A percentile compares a stretch with the other conserved stretches of the same genome.
These are phyloP conservation scores for Neoarthrinium moseri DNA, from an alignment of 2,329 filamentous ascomycete species.

Conservation along the genomic window DNA sequence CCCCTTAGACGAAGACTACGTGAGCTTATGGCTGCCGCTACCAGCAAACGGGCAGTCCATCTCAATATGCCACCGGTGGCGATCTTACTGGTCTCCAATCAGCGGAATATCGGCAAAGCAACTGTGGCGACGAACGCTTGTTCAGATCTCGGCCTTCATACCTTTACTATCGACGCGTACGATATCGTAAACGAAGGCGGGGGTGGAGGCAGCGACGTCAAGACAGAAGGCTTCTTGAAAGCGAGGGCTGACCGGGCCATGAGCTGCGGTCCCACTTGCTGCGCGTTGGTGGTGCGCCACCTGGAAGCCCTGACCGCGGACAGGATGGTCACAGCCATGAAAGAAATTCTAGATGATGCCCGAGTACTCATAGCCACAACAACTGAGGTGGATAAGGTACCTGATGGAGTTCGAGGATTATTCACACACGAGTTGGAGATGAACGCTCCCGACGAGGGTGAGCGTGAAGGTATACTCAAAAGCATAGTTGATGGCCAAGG, in stretches of 20 bases:
- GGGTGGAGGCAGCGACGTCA: slow-evolving; percentile 83
- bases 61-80: slow-evolving; percentile 85
- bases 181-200: slow-evolving; percentile 92
- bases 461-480: slow-evolving; percentile 83
- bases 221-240: slow-evolving; percentile 88
- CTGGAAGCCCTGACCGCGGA: slow-evolving; percentile 90
- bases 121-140: slow-evolving; percentile 75
- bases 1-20: slow-evolving; percentile 70
- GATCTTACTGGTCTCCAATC: slow-evolving; percentile 85
- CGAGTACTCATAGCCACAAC: slow-evolving; percentile 90
- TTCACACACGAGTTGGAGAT: slow-evolving; percentile 97
- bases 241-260: slow-evolving; percentile 86
- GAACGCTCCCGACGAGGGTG: slow-evolving; percentile 85
- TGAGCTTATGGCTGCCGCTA: slow-evolving; percentile 84
- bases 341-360: slow-evolving; percentile 76
- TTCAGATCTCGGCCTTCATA: slow-evolving; percentile 85
- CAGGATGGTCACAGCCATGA: slow-evolving; percentile 80
- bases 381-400: slow-evolving; percentile 91
- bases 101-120: slow-evolving; percentile 91
- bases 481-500: slow-evolving; percentile 75
- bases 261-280: slow-evolving; percentile 81
- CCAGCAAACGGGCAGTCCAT: slow-evolving; percentile 82
- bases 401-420: slow-evolving; percentile 82
- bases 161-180: slow-evolving; percentile 85
- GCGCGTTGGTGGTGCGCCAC: slow-evolving; percentile 82